phyloP scores from a whole-genome alignment of 306 rosid species.

The Biancaea sappan region DNA sequence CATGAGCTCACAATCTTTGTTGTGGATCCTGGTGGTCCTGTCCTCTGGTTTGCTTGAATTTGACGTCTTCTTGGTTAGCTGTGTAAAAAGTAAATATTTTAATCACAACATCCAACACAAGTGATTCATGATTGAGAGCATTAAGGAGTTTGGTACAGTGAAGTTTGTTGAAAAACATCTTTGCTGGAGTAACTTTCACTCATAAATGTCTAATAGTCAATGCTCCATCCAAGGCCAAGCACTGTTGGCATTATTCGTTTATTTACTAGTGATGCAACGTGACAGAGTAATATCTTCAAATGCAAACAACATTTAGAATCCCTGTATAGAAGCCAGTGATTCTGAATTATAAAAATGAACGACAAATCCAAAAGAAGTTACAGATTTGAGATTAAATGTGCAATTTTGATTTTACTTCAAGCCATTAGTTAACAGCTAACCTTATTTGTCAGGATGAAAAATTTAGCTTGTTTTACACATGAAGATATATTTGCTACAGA shows the following conservation, averaged over 20 bases:
- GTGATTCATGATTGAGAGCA: conserved; percentile 16
- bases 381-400: conserved; percentile 10
- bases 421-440: not conserved
- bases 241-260: not conserved
- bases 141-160: conserved; percentile 49
- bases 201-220: conserved; percentile 17
- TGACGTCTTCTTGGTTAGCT: conserved; percentile 78
- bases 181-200: conserved; percentile 52
- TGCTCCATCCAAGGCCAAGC: not conserved
- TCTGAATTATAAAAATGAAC: conserved; percentile 29
- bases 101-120: conserved; percentile 20
- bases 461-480: not conserved
- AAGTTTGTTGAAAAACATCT: conserved; percentile 25
- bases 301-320: not conserved
- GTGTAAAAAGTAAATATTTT: conserved; percentile 38
- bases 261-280: not conserved
- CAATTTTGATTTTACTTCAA: conserved; percentile 6
- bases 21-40: conserved; percentile 87
- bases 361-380: conserved; percentile 33
- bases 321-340: too few species aligned
- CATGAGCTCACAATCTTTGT: conserved; percentile 90
- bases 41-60: conserved; percentile 80
- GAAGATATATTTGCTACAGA: not conserved
- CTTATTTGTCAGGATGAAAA: not conserved
- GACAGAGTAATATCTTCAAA: not conserved